phyloP scores from a whole-genome alignment of 208 protist species.

The Ichthyophonus hoferi region DNA sequence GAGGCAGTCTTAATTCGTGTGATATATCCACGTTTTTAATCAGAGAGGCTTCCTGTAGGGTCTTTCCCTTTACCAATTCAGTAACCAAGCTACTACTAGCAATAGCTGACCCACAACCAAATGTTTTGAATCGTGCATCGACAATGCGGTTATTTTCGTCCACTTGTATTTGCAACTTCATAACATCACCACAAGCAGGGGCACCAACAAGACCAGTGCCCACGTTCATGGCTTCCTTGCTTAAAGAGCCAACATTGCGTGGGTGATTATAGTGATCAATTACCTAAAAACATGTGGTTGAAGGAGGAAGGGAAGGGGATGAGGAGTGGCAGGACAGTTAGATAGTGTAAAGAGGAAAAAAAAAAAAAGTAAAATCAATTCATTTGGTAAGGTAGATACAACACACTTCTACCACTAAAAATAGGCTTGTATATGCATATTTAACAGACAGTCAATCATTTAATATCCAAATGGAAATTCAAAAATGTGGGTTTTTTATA shows the following conservation, averaged over 20 bases:
- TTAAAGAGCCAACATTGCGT: constrained; percentile 92
- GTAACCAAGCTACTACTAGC: constrained; percentile 92
- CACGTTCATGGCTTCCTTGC: constrained; percentile 85
- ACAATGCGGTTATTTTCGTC: constrained; percentile 73
- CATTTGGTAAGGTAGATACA: too few species aligned
- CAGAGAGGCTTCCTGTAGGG: constrained; percentile 84
- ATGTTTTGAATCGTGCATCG: constrained; percentile 95
- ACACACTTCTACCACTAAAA: too few species aligned
- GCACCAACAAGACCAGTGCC: constrained; percentile 96
- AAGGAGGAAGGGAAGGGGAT: background rate
- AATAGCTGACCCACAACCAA: constrained; percentile 98
- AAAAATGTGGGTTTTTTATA: too few species aligned
- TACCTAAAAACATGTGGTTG: too few species aligned
- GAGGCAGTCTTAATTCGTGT: constrained; percentile 92
- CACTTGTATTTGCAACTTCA: constrained; percentile 85
- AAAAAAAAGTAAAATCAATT: background rate
- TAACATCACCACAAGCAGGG: constrained; percentile 97
- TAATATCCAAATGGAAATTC: too few species aligned
- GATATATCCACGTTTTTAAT: constrained; percentile 97
- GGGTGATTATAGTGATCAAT: constrained; percentile 98
- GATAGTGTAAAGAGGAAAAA: background rate
- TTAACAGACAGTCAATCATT: too few species aligned
- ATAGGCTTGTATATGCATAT: too few species aligned
- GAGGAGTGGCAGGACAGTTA: background rate
- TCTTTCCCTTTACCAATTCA: constrained; percentile 73